phyloP scores from a whole-genome alignment of 768 basidiomycete species.

The Leccinum fibrillosum region DNA sequence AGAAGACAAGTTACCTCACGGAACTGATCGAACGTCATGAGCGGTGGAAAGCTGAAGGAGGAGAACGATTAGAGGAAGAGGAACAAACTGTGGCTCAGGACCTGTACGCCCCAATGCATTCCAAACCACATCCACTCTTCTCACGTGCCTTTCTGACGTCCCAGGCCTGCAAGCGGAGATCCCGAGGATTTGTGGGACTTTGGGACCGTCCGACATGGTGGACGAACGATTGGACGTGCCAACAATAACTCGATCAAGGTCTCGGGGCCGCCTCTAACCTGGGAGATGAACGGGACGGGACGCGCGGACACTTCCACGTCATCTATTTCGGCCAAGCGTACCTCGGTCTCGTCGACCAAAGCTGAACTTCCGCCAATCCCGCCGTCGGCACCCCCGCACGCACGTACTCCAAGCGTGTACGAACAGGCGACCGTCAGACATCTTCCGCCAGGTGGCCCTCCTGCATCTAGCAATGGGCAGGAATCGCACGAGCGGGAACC shows the following conservation, averaged over 20 bases:
- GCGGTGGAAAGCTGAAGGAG: conserved; percentile 85
- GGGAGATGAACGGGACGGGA: conserved; percentile 67
- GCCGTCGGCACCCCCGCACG: conserved; percentile 32
- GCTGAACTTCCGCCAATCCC: conserved; percentile 63
- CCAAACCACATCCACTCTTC: neutral
- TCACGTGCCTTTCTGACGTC: neutral
- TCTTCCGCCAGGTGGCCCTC: neutral
- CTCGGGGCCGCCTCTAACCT: conserved; percentile 70
- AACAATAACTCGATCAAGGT: conserved; percentile 51
- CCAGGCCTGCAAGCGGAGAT: conserved; percentile 55
- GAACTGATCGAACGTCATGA: conserved; percentile 95
- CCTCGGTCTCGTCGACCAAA: conserved; percentile 48
- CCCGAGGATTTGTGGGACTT: conserved; percentile 95
- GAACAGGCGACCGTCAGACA: conserved; percentile 61
- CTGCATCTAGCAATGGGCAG: conserved; percentile 22
- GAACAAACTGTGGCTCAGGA: conserved; percentile 61
- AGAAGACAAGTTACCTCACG: conserved; percentile 91
- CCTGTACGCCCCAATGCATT: conserved; percentile 42
- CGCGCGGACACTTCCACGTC: conserved; percentile 36
- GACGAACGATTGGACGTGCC: conserved; percentile 67
- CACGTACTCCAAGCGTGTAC: conserved; percentile 34
- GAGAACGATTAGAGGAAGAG: neutral
- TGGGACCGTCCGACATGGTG: conserved; percentile 85
- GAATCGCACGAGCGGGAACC: conserved; percentile 42
- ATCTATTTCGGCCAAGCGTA: conserved; percentile 27